Base-by-base conservation (phyloP, 768 basidiomycete genomes). In the Xerocomellus intermedius region DNA sequence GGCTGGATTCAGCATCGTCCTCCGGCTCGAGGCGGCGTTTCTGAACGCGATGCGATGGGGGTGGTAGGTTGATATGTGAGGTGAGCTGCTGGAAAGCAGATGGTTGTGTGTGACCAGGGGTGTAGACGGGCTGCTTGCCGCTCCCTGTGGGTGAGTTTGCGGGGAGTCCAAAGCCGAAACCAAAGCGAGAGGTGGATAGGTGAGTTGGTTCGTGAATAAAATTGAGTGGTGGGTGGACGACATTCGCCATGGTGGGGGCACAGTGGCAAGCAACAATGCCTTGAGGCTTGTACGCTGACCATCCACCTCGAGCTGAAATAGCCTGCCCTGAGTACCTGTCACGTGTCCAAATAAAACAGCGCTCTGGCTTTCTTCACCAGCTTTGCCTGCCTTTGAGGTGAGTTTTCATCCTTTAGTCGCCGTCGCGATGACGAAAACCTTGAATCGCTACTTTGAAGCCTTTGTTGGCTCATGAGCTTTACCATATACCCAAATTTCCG, bases 401-500 rank as follows among this genome's bases (percentile, higher is more conserved):
- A 78, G 74, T 24, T 71, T 30, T 52, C 59, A 26, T 62, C 52
- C 62, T 24, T 8, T 42, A 35, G 16, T 32, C 35, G 8, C 52
- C 44, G 54, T 56, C 50, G 66, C 73, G 33, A 73, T 81, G 89
- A 91, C 78, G 89, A 91, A 69, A 78, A 69, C 72, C 60, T 76
- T 73, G 88, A 89, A 91, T 91, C 89, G 88, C 88, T 91, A 91
- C 89, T 83, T 89, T 69, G 89, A 91, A 83, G 84, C 62, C 68
- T 69, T 58, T 24, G 7, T 55, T 58, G 73, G 87, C 82, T 85
- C 22, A 79, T 90, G 89, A 91, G 75, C 70, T 69, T 69, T 75
- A 77, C 76, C 69, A 82, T 75, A 92, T 91, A 92, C 89, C 90
- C 89, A 91, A 92, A 91, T 92, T 91, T 91, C 90, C 76, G 89